These are phyloP conservation scores for Meredithiella fracta DNA, from an alignment of 2,329 filamentous ascomycete species.

Conservation along the genomic window DNA sequence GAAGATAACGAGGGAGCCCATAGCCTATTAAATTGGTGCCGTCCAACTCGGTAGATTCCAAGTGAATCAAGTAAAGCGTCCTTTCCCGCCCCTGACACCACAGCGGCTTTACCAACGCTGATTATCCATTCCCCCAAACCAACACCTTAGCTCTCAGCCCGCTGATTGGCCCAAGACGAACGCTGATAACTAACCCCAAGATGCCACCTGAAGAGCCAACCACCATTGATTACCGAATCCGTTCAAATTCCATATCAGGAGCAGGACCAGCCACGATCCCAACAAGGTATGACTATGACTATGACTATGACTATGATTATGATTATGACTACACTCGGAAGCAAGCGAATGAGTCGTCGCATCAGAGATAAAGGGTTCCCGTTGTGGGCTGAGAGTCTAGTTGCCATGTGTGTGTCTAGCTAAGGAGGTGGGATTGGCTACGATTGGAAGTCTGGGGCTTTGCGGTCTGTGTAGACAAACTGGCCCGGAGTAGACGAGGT, in stretches of 20 bases:
- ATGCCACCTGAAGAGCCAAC: background rate
- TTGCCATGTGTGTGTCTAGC: too few relatives aligned
- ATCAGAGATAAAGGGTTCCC: too few relatives aligned
- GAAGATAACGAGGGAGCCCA: background rate
- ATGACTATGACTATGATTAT: too few relatives aligned
- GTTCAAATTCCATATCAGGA: background rate
- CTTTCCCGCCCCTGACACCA: background rate
- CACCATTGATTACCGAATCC: background rate
- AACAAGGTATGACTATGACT: background rate
- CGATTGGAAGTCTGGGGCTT: background rate
- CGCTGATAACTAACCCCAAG: background rate
- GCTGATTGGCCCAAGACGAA: background rate
- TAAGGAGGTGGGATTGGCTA: too few relatives aligned
- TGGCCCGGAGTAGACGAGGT: background rate
- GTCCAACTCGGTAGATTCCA: background rate
- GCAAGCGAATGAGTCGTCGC: background rate
- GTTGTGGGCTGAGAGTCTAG: too few relatives aligned
- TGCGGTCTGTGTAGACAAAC: background rate
- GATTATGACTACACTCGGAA: background rate
- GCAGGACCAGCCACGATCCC: background rate
- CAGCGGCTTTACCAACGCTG: too few relatives aligned
- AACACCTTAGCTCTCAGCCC: too few relatives aligned
- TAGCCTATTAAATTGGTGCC: background rate
- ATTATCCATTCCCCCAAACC: too few relatives aligned
- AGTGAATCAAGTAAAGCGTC: background rate